These are phyloP conservation scores for Porogramme epimiltina DNA, from an alignment of 1,284 basidiomycete species.

Conservation along the genomic window DNA sequence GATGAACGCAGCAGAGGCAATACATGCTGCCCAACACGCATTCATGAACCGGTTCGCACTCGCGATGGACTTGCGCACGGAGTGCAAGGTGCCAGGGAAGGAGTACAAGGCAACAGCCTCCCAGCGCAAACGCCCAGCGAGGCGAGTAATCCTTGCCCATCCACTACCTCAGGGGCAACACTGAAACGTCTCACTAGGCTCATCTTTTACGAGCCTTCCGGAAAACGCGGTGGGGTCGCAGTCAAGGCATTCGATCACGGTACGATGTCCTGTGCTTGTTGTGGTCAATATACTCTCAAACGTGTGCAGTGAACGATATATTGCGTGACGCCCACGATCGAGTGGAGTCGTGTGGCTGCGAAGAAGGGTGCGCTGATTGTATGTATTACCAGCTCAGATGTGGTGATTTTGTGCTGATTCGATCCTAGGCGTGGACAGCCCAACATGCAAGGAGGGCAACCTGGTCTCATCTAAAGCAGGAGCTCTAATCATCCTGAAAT, in stretches of 20 bases:
- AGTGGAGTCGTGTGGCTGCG: constrained; percentile 72
- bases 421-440: constrained; percentile 60
- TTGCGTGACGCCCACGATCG: constrained; percentile 63
- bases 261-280: constrained; percentile 28
- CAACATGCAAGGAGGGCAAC: constrained; percentile 67
- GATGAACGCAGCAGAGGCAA: constrained; percentile 74
- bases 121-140: constrained; percentile 73
- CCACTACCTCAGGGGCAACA: too few relatives aligned
- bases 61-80: constrained; percentile 76
- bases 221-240: constrained; percentile 72
- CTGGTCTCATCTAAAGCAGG: constrained; percentile 71
- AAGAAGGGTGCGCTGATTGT: constrained; percentile 77
- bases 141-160: constrained; percentile 54
- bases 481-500: constrained; percentile 67
- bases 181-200: constrained; percentile 52
- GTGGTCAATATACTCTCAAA: too few relatives aligned
- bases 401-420: neutral
- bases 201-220: constrained; percentile 81
- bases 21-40: constrained; percentile 86
- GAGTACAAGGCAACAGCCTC: constrained; percentile 68
- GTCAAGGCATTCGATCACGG: constrained; percentile 86
- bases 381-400: constrained; percentile 28
- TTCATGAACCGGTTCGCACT: constrained; percentile 80
- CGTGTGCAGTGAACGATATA: constrained; percentile 65
- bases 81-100: constrained; percentile 83